Percentiles rank a stretch among this genome's conserved stretches.
These are phyloP conservation scores for Botrytis tulipae DNA, from an alignment of 2,329 filamentous ascomycete genomes.

Conservation along the genomic window DNA sequence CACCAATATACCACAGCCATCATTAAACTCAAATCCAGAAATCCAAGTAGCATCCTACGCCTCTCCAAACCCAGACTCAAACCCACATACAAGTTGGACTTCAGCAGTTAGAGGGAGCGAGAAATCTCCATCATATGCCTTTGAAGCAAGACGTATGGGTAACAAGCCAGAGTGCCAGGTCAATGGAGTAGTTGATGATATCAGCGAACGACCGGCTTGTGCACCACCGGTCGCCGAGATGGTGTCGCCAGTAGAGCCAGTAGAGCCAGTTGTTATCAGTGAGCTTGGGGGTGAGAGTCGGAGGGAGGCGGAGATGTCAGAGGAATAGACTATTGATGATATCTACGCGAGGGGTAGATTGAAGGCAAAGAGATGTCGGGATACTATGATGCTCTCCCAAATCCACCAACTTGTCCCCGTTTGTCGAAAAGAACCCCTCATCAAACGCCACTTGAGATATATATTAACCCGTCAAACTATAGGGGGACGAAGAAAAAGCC, in stretches of 20 bases:
- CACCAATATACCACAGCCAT: background rate
- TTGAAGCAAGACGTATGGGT: background rate
- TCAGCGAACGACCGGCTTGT: background rate
- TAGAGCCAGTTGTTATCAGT: background rate
- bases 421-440: background rate
- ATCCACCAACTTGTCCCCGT: background rate
- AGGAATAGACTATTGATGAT: background rate
- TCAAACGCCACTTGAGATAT: background rate
- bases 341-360: background rate
- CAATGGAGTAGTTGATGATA: no score
- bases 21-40: background rate
- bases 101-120: background rate
- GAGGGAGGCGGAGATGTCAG: background rate
- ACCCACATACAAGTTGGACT: background rate
- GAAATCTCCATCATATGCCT: background rate
- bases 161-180: background rate
- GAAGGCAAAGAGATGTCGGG: background rate
- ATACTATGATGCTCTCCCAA: background rate
- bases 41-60: background rate
- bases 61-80: background rate
- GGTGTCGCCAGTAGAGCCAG: background rate
- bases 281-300: background rate
- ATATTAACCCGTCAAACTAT: background rate
- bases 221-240: background rate
- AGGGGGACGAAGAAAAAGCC: background rate